phyloP scores from a whole-genome alignment of 2,329 filamentous ascomycete genomes.

The Paecilomyces sp. region DNA sequence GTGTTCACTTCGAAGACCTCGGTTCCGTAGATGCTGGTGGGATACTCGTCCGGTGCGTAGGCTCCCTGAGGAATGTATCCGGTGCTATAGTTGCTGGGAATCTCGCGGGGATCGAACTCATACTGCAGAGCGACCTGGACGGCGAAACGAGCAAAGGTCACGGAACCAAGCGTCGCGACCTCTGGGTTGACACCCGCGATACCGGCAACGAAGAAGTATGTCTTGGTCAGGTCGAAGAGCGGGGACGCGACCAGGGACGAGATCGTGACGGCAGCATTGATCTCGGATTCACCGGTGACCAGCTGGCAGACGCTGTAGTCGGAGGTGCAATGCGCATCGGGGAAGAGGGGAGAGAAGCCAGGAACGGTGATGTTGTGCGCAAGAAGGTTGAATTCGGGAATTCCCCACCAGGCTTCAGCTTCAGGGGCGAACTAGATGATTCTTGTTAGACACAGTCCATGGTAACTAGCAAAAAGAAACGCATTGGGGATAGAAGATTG shows the following conservation, averaged over 20 bases:
- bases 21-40: constrained; percentile 56
- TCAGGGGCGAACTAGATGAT: constrained; percentile 52
- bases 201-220: constrained; percentile 66
- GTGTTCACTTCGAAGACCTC: constrained; percentile 63
- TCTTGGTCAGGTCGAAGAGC: constrained; percentile 56
- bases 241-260: constrained; percentile 56
- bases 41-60: constrained; percentile 49
- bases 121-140: constrained; percentile 71
- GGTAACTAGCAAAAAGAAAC: not conserved
- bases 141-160: constrained; percentile 62
- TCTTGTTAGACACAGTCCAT: not conserved
- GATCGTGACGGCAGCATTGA: constrained; percentile 65
- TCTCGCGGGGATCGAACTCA: constrained; percentile 64
- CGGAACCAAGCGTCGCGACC: constrained; percentile 56
- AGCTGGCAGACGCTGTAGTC: constrained; percentile 60
- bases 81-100: constrained; percentile 57
- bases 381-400: constrained; percentile 49
- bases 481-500: not conserved
- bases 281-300: constrained; percentile 62
- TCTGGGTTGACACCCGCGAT: constrained; percentile 70
- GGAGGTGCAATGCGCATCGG: constrained; percentile 56
- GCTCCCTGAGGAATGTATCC: constrained; percentile 63
- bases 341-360: constrained; percentile 60
- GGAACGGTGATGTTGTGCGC: constrained; percentile 52
- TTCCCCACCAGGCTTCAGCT: constrained; percentile 54